Evolutionary conservation across 1,284 basidiomycete genomes (phyloP), one percentile per base, ranked within the genome.

Genomic region (Boletus sp.): DNA sequence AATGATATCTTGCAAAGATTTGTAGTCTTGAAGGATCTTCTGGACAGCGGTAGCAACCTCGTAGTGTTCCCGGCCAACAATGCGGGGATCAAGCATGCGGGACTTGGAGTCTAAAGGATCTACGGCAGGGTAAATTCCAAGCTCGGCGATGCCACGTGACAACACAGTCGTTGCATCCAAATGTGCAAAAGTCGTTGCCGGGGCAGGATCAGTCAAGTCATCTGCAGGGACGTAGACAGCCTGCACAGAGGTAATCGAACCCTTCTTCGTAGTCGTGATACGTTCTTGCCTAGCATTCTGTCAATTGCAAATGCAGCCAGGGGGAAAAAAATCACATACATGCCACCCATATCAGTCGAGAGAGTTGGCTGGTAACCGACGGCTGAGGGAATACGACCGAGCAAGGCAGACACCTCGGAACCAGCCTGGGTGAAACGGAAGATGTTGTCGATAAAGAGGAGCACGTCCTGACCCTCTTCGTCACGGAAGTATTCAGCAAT

Each of bases 401-500:
- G 90, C 68, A 99, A 75, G 58, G 95, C 95, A 76, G 95, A 99
- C 79, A 98, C 96, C 75, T 98, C 95, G 60, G 95, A 99, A 89
- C 95, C 95, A 69, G 95, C 95, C 76, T 97, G 93, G 62, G 93
- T 95, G 88, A 97, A 96, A 71, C 94, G 92, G 92, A 96, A 96
- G 78, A 98, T 99, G 84, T 98, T 99, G 90, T 99, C 95, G 70
- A 98, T 98, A 84, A 98, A 98, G 69, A 99, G 88, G 69, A 98
- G 83, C 79, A 99, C 95, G 74, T 98, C 95, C 76, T 99, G 95
- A 61, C 95, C 95, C 77, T 99, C 94, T 77, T 98, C 94, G 68
- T 99, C 95, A 88, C 95, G 94, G 95, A 99, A 99, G 80, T 98
- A 99, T 77, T 99, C 95, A 62, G 95, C 95, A 61, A 98, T 96